phyloP scores from a whole-genome alignment of 2,329 filamentous ascomycete species.

The Penicillium brevicompactum region DNA sequence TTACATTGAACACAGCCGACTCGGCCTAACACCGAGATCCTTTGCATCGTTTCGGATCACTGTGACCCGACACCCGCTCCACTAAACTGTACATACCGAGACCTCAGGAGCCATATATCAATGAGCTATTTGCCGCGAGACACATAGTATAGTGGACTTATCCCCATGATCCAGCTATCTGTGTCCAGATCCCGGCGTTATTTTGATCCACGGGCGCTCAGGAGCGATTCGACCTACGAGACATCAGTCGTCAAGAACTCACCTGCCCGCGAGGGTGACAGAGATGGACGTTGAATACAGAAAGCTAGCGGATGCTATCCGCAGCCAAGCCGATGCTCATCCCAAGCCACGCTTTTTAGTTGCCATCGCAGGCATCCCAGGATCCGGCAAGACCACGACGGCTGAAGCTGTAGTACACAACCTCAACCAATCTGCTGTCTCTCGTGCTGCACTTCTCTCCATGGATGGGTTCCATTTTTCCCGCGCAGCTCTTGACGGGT shows the following conservation, averaged over 20 bases:
- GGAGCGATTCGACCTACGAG: too few relatives aligned
- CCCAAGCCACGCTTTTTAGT: constrained; percentile 25
- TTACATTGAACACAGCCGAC: background rate
- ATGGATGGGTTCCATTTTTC: constrained; percentile 45
- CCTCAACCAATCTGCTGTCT: constrained; percentile 20
- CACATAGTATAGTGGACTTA: background rate
- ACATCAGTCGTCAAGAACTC: too few relatives aligned
- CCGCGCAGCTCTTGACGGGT: constrained; percentile 29
- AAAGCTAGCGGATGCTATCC: constrained; percentile 21
- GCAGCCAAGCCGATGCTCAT: constrained; percentile 16
- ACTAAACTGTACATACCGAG: constrained; percentile 14
- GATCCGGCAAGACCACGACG: constrained; percentile 40
- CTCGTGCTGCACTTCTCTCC: constrained; percentile 27
- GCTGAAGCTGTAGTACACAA: constrained; percentile 30
- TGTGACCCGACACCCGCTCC: constrained; percentile 27
- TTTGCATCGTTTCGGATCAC: constrained; percentile 26
- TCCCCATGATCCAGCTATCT: constrained; percentile 1
- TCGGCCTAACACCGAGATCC: constrained; percentile 18
- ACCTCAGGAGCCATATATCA: background rate
- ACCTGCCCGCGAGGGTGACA: too few relatives aligned
- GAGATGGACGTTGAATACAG: constrained; percentile 27
- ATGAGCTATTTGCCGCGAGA: too few relatives aligned
- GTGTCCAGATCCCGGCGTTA: background rate
- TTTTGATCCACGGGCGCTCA: background rate
- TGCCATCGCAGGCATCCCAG: constrained; percentile 35